Evolutionary conservation across 495 filamentous ascomycete species (phyloP).

Genomic region (Talaromyces proteolyticus): DNA sequence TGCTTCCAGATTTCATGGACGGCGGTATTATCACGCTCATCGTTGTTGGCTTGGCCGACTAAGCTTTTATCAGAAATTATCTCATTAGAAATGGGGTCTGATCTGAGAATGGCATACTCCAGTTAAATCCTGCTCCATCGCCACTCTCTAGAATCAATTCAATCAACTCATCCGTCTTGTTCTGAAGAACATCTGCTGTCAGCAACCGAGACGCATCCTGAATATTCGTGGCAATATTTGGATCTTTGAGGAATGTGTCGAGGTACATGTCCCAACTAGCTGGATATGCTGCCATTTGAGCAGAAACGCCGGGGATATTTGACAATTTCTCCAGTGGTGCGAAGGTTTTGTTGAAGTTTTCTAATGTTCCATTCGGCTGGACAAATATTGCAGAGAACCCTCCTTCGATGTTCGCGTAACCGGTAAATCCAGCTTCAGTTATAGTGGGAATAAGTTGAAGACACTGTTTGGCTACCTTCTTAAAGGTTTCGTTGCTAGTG

Average conservation of each 20-base stretch:
- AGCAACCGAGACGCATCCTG: background rate
- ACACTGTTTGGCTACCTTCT: background rate
- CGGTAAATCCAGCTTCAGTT: background rate
- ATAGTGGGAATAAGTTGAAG: background rate
- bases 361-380: background rate
- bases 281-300: background rate
- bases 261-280: background rate
- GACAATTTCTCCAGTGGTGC: background rate
- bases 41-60: background rate
- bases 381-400: background rate
- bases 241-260: background rate
- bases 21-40: background rate
- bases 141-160: background rate
- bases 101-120: background rate
- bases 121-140: background rate
- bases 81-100: background rate
- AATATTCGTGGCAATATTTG: background rate
- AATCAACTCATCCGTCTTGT: background rate
- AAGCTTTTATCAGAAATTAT: background rate
- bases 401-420: background rate
- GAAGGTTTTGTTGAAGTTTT: background rate
- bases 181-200: background rate
- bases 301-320: background rate
- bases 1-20: background rate
- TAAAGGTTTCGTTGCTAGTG: background rate